Conservation (phyloP, 2,329 filamentous ascomycete species). For the Trichophyton rubrum region DNA sequence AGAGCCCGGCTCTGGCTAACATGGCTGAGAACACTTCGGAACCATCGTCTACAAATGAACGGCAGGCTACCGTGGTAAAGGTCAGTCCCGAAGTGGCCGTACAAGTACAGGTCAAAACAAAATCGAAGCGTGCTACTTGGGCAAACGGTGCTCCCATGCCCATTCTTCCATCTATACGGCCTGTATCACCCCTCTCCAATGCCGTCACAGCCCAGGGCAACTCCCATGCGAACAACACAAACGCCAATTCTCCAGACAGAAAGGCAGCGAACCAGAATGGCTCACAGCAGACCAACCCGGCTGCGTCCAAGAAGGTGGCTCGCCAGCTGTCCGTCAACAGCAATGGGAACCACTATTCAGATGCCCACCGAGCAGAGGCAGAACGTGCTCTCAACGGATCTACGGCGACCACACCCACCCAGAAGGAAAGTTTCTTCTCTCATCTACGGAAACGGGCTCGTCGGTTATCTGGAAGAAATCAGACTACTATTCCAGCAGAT, state of each 20-base stretch:
- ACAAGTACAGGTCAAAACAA: conserved; percentile 18
- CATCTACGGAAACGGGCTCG: conserved; percentile 88
- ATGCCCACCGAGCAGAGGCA: conserved; percentile 78
- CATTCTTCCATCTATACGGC: conserved; percentile 85
- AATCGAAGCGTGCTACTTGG: conserved; percentile 84
- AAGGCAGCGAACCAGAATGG: background rate
- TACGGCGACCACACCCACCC: conserved; percentile 60
- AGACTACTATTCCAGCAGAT: conserved; percentile 67
- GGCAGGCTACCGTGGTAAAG: conserved; percentile 28
- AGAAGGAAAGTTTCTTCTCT: conserved; percentile 93
- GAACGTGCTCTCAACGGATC: conserved; percentile 81
- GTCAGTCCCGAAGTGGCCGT: conserved; percentile 29
- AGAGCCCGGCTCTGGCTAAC: conserved; percentile 46
- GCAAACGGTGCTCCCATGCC: conserved; percentile 85
- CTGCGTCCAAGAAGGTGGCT: conserved; percentile 74
- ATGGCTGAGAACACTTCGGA: conserved; percentile 26
- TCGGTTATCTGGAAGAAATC: conserved; percentile 81
- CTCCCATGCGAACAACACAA: conserved; percentile 34
- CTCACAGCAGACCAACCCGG: conserved; percentile 41
- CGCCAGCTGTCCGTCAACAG: conserved; percentile 87
- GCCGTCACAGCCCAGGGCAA: conserved; percentile 81
- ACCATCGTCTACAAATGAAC: conserved; percentile 19
- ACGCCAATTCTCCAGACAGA: conserved; percentile 35
- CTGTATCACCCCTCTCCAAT: conserved; percentile 93
- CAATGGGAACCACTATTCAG: conserved; percentile 82